phyloP scores from a whole-genome alignment of 2,329 filamentous ascomycete genomes.

The Trichoderma sp. region DNA sequence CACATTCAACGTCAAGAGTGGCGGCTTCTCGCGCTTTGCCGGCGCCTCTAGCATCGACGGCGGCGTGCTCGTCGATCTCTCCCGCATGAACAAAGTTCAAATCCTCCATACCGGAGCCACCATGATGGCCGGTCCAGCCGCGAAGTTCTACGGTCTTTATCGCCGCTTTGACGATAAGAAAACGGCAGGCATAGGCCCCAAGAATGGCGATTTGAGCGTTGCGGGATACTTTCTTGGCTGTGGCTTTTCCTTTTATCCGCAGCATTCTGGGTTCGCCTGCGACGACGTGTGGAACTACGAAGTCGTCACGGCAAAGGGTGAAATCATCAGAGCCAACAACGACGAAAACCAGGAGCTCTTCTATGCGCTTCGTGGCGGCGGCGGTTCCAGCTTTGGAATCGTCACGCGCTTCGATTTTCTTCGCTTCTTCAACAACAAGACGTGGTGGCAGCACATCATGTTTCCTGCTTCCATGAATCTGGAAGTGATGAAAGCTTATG shows the following conservation, averaged over 20 bases:
- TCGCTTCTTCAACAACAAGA: constrained; percentile 36
- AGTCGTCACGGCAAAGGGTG: constrained; percentile 46
- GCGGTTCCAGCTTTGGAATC: constrained; percentile 47
- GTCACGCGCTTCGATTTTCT: constrained; percentile 39
- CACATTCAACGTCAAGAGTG: constrained; percentile 54
- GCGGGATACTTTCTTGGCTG: constrained; percentile 52
- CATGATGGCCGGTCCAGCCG: constrained; percentile 49
- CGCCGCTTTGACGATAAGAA: constrained; percentile 43
- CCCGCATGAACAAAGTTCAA: constrained; percentile 43
- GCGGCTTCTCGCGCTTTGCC: constrained; percentile 55
- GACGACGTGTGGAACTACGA: constrained; percentile 34
- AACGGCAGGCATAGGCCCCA: constrained; percentile 47
- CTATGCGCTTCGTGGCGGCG: constrained; percentile 50
- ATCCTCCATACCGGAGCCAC: constrained; percentile 41
- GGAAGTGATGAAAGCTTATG: constrained; percentile 29
- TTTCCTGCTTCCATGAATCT: constrained; percentile 28
- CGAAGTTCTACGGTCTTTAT: constrained; percentile 51
- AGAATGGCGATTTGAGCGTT: constrained; percentile 48
- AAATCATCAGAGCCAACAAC: constrained; percentile 46
- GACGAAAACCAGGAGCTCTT: constrained; percentile 47
- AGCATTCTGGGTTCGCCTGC: constrained; percentile 39
- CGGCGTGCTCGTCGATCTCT: constrained; percentile 51
- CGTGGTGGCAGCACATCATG: constrained; percentile 37
- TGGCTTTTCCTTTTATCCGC: constrained; percentile 54
- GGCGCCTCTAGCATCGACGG: constrained; percentile 48